phyloP scores from a whole-genome alignment of 75 land plant species.

The Picea sitchensis region DNA sequence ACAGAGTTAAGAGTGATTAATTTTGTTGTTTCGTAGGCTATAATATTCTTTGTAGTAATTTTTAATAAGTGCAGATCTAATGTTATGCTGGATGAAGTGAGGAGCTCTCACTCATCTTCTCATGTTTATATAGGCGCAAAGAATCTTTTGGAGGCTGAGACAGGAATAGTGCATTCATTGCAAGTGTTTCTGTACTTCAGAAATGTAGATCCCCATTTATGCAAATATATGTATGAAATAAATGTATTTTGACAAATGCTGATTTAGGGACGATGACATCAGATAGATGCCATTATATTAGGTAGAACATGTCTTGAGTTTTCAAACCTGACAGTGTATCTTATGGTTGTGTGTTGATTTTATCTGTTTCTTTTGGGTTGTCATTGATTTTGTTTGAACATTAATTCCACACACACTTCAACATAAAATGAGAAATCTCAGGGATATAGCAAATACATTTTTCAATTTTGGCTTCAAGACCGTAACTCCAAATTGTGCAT shows the following conservation, averaged over 20 bases:
- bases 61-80: not conserved
- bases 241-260: too few species aligned
- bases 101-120: not conserved
- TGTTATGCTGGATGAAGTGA: not conserved
- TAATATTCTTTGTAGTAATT: constrained; percentile 10
- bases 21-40: not conserved
- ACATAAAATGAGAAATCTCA: too few species aligned
- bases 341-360: too few species aligned
- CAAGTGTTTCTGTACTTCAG: constrained; percentile 7
- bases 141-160: not conserved
- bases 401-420: too few species aligned
- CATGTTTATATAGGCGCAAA: not conserved
- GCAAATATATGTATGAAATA: not conserved
- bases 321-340: too few species aligned
- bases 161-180: not conserved
- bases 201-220: not conserved
- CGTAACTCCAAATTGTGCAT: too few species aligned
- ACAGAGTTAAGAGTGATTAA: not conserved
- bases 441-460: too few species aligned
- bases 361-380: too few species aligned
- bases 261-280: not conserved
- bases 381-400: too few species aligned
- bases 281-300: not conserved
- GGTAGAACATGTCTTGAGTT: not conserved
- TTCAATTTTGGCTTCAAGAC: too few species aligned